phyloP scores from a whole-genome alignment of 306 rosid genomes.

The Fragaria vesca region DNA sequence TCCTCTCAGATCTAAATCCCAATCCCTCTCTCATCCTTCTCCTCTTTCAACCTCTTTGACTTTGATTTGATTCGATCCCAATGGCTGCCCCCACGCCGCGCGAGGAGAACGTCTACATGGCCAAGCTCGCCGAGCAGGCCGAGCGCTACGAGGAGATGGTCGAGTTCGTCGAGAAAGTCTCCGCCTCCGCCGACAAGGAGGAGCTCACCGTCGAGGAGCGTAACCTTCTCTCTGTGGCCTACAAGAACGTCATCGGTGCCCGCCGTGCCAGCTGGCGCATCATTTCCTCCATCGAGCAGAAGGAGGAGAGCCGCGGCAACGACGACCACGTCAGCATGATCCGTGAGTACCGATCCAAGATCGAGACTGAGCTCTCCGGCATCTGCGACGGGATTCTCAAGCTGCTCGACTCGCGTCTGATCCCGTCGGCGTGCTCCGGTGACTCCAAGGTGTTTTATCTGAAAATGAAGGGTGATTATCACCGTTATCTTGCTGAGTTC shows the following conservation, averaged over 20 bases:
- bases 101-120: slow-evolving; percentile 95
- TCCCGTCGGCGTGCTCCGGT: slow-evolving; percentile 79
- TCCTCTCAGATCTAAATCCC: slow-evolving; percentile 7
- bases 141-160: slow-evolving; percentile 99
- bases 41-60: neutral
- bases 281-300: slow-evolving; percentile 97
- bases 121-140: slow-evolving; percentile 98
- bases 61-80: slow-evolving; percentile 3
- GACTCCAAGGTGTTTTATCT: slow-evolving; percentile 98
- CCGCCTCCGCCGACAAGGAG: slow-evolving; percentile 77
- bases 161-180: slow-evolving; percentile 97
- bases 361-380: slow-evolving; percentile 82
- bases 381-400: slow-evolving; percentile 96
- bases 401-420: slow-evolving; percentile 93
- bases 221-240: slow-evolving; percentile 91
- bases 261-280: slow-evolving; percentile 96
- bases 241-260: slow-evolving; percentile 94
- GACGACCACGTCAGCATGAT: slow-evolving; percentile 84
- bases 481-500: slow-evolving; percentile 95
- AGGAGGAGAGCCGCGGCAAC: slow-evolving; percentile 99
- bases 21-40: neutral
- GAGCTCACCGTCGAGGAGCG: slow-evolving; percentile 96
- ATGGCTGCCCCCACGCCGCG: slow-evolving; percentile 86
- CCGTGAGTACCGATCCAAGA: slow-evolving; percentile 97
- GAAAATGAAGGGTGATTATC: slow-evolving; percentile 98